phyloP scores from a whole-genome alignment of 2,329 filamentous ascomycete genomes.

The Pezicula rhizophila region DNA sequence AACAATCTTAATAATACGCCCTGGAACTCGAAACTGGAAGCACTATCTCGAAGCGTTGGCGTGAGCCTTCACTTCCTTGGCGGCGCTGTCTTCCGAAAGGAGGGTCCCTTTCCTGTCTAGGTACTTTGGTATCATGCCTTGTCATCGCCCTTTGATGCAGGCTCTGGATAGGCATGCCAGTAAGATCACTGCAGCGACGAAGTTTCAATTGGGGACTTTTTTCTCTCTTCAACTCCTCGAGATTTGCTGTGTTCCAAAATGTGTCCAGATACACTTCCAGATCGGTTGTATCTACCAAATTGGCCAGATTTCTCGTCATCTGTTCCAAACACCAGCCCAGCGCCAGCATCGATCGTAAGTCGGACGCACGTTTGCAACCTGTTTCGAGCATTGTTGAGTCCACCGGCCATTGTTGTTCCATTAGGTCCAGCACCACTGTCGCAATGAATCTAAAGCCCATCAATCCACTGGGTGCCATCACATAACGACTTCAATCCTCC shows the following conservation, averaged over 20 bases:
- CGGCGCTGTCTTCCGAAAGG: too few species aligned
- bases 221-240: constrained; percentile 4
- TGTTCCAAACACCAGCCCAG: constrained; percentile 16
- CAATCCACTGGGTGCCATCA: constrained; percentile 11
- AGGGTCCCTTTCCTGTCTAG: too few species aligned
- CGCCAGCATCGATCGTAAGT: constrained; percentile 17
- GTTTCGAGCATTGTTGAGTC: constrained; percentile 19
- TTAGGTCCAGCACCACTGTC: constrained; percentile 11
- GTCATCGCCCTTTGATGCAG: constrained; percentile 14
- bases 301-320: constrained; percentile 5
- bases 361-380: constrained; percentile 19
- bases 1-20: too few species aligned
- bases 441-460: constrained; percentile 19
- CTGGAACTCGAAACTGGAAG: too few species aligned
- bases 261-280: constrained; percentile 7
- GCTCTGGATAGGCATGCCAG: constrained; percentile 7
- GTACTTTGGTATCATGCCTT: constrained; percentile 1
- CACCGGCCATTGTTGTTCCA: constrained; percentile 13
- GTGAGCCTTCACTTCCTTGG: too few species aligned
- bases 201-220: constrained; percentile 14
- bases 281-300: constrained; percentile 4
- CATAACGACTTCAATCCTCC: constrained; percentile 4
- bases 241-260: constrained; percentile 12
- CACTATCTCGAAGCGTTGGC: too few species aligned
- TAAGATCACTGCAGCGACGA: constrained; percentile 12